These are phyloP conservation scores for Penicillium arizonense DNA, from an alignment of 495 filamentous ascomycete species.

Conservation along the genomic window DNA sequence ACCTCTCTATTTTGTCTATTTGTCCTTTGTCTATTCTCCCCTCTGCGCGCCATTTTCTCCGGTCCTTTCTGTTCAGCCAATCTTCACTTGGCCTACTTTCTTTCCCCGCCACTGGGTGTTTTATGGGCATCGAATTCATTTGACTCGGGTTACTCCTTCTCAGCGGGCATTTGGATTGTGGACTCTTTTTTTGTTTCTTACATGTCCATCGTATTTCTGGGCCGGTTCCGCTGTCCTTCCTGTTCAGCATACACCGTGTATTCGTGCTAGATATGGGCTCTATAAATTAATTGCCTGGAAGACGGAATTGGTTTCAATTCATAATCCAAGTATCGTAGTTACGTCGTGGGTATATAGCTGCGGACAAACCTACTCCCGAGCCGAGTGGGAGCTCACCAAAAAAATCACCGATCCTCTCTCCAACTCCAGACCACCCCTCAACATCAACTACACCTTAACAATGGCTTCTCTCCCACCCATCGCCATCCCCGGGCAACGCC, in stretches of 20 bases:
- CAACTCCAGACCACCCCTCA: neutral
- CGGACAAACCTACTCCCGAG: slow-evolving; percentile 20
- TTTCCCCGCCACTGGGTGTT: slow-evolving; percentile 26
- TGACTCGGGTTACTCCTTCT: slow-evolving; percentile 19
- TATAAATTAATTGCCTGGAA: slow-evolving; percentile 26
- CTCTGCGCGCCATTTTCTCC: slow-evolving; percentile 9
- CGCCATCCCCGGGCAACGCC: slow-evolving; percentile 69
- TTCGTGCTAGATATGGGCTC: slow-evolving; percentile 31
- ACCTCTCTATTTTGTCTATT: slow-evolving; percentile 7
- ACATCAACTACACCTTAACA: neutral
- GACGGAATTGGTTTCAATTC: neutral
- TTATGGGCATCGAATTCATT: slow-evolving; percentile 35
- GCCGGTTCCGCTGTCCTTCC: slow-evolving; percentile 18
- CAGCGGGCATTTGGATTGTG: slow-evolving; percentile 42
- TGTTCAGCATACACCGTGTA: slow-evolving; percentile 36
- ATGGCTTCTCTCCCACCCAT: slow-evolving; percentile 30
- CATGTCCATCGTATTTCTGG: slow-evolving; percentile 21
- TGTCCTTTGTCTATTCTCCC: slow-evolving; percentile 10
- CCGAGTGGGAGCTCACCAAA: slow-evolving; percentile 16
- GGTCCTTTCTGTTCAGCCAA: slow-evolving; percentile 12
- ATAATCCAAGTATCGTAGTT: neutral
- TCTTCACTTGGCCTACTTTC: slow-evolving; percentile 12
- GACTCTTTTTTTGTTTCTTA: slow-evolving; percentile 17
- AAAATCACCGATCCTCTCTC: slow-evolving; percentile 5
- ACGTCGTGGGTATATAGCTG: neutral